Conservation (phyloP, 2,329 filamentous ascomycete genomes). For the Pseudopithomyces maydicus region DNA sequence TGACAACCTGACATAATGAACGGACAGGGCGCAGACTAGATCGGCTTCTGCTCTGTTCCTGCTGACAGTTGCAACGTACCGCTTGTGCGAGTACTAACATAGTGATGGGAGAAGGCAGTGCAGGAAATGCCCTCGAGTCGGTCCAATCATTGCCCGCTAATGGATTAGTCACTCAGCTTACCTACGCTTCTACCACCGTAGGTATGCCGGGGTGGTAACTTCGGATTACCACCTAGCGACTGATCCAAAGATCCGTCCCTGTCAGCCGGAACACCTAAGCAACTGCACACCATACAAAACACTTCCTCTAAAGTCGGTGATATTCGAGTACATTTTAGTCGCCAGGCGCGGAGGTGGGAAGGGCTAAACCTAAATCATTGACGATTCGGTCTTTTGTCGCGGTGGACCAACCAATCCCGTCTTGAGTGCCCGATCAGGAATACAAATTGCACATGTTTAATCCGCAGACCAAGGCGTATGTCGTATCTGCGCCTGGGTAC, state of each 20-base stretch:
- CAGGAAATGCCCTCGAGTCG: neutral
- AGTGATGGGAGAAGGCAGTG: neutral
- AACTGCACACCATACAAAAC: neutral
- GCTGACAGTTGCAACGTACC: slow-evolving; percentile 9
- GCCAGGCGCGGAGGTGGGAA: neutral
- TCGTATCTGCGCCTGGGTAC: neutral
- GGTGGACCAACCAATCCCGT: neutral
- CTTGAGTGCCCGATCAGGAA: neutral
- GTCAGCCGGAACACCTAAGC: neutral
- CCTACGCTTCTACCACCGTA: neutral
- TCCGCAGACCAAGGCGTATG: neutral
- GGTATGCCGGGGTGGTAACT: no score
- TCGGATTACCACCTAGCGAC: neutral
- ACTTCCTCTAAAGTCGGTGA: neutral
- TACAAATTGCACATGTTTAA: neutral
- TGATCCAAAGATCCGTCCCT: neutral
- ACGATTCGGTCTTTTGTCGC: neutral
- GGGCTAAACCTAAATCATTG: neutral
- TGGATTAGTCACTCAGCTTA: neutral
- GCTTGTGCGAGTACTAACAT: neutral
- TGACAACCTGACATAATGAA: neutral
- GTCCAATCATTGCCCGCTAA: neutral
- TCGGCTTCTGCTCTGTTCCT: neutral
- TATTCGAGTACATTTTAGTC: neutral
- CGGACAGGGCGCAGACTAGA: slow-evolving; percentile 1